Conservation (phyloP, 495 filamentous ascomycete species). For the Aspergillus cavernicola region DNA sequence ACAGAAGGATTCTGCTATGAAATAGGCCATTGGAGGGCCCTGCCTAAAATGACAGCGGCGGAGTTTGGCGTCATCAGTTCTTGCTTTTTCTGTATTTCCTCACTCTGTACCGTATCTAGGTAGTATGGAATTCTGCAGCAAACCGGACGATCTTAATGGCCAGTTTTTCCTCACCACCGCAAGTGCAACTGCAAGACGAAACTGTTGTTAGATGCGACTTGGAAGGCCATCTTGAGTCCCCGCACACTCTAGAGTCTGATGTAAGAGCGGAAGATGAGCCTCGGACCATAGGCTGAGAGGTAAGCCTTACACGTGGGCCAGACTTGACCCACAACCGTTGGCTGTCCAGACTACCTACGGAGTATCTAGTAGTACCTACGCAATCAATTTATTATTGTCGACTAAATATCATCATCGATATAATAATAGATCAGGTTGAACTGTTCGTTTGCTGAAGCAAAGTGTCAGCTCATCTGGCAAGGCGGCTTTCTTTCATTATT, state of each 20-base stretch:
- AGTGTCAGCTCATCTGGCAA: too few species aligned
- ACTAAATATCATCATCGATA: not conserved
- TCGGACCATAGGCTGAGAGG: constrained; percentile 6
- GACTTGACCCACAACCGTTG: not conserved
- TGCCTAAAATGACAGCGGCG: constrained; percentile 16
- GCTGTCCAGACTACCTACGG: too few species aligned
- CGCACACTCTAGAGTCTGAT: too few species aligned
- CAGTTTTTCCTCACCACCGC: not conserved
- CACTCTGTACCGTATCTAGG: not conserved
- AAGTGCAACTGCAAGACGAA: too few species aligned
- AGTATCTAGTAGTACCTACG: constrained; percentile 1
- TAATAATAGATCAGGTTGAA: not conserved
- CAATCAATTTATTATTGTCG: not conserved
- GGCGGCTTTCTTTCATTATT: not conserved
- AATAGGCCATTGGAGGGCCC: not conserved
- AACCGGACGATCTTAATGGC: not conserved
- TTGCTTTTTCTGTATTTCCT: constrained; percentile 6
- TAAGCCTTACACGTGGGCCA: constrained; percentile 14
- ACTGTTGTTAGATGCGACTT: too few species aligned
- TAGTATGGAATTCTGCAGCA: not conserved
- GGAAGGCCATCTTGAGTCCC: too few species aligned
- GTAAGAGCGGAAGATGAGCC: not conserved
- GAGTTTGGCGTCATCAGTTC: constrained; percentile 15
- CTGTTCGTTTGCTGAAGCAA: not conserved
- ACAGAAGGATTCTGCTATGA: constrained; percentile 6